A percentile compares a stretch with the other conserved stretches of the same genome.
Conservation (phyloP, 345 rosid species). For the Erodium maritimum region DNA sequence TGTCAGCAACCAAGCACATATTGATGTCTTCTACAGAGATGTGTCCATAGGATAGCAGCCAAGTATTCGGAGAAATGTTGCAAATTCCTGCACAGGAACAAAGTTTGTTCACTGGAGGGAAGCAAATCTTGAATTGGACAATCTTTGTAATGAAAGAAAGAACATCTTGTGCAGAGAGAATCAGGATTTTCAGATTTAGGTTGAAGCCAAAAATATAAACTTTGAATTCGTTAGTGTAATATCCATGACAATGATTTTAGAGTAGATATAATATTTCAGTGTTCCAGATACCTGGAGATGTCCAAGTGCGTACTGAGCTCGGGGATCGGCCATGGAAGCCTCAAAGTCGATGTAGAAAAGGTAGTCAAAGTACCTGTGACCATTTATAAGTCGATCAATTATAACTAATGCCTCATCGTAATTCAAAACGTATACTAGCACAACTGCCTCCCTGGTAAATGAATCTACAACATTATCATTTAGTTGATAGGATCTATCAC, state of each 20-base stretch:
- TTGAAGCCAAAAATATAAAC: too few species aligned
- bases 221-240: too few species aligned
- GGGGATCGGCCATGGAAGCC: conserved; percentile 53
- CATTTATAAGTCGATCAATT: conserved; percentile 1
- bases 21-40: conserved; percentile 10
- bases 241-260: too few species aligned
- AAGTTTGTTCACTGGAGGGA: not conserved
- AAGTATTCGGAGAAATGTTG: conserved; percentile 51
- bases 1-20: not conserved
- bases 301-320: conserved; percentile 38
- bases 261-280: too few species aligned
- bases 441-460: not conserved
- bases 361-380: conserved; percentile 40
- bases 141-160: not conserved
- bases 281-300: conserved; percentile 42
- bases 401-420: not conserved
- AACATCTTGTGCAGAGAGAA: too few species aligned
- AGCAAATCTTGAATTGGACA: not conserved
- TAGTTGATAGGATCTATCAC: not conserved
- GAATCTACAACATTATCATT: not conserved
- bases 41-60: conserved; percentile 50
- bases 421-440: not conserved
- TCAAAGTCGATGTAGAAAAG: conserved; percentile 45
- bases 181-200: too few species aligned
- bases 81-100: conserved; percentile 36